Conservation (phyloP, 805 yeast species). For the Cyberlindnera euphorbiiphila region DNA sequence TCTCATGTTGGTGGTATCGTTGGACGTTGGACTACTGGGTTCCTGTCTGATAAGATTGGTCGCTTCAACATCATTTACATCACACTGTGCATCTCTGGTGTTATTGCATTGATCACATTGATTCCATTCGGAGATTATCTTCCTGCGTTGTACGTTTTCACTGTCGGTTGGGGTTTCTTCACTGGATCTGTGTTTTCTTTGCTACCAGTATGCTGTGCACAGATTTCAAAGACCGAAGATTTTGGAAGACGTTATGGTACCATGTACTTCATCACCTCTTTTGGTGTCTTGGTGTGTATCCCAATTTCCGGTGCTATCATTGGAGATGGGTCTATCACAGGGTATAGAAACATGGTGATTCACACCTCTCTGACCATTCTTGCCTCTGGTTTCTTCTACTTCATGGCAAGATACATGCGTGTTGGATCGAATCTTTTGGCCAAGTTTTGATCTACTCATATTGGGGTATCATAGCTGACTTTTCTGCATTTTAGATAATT, state of each 20-base stretch:
- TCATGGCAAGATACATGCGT: slow-evolving; percentile 39
- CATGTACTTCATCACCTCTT: slow-evolving; percentile 54
- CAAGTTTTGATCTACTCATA: slow-evolving; percentile 14
- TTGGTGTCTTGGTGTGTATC: slow-evolving; percentile 46
- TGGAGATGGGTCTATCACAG: slow-evolving; percentile 31
- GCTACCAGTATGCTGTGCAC: slow-evolving; percentile 56
- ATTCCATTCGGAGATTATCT: slow-evolving; percentile 33
- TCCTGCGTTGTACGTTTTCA: slow-evolving; percentile 39
- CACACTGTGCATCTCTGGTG: slow-evolving; percentile 29
- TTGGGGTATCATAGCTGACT: no score
- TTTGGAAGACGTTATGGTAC: slow-evolving; percentile 55
- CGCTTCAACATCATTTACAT: slow-evolving; percentile 48
- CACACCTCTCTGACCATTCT: slow-evolving; percentile 34
- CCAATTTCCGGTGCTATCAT: slow-evolving; percentile 51
- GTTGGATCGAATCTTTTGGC: slow-evolving; percentile 40
- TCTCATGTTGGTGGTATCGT: slow-evolving; percentile 38
- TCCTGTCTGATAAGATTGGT: slow-evolving; percentile 42
- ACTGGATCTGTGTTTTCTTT: slow-evolving; percentile 53
- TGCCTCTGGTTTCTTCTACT: slow-evolving; percentile 37
- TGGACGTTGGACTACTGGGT: slow-evolving; percentile 44
- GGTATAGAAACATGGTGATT: slow-evolving; percentile 36
- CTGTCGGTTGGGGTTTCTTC: slow-evolving; percentile 47
- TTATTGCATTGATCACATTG: slow-evolving; percentile 35
- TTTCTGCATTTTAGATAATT: no score
- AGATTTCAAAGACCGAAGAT: slow-evolving; percentile 48